Conservation (phyloP, 495 filamentous ascomycete genomes). For the Penicillium soppii region DNA sequence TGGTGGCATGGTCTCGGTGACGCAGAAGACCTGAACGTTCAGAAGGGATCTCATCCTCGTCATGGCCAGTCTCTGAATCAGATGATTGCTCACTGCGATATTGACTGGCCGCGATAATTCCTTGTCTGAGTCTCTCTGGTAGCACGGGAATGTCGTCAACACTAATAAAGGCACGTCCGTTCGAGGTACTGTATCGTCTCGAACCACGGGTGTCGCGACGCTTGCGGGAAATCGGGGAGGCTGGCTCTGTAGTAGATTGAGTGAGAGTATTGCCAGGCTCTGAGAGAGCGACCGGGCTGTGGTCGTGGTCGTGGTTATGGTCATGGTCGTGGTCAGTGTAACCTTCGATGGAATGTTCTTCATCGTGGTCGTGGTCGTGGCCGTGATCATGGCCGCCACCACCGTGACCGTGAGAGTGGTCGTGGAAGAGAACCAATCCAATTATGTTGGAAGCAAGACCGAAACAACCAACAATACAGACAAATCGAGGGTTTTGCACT, state of each 20-base stretch:
- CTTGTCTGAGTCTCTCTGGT: constrained; percentile 86
- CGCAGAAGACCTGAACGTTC: constrained; percentile 39
- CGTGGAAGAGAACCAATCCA: constrained; percentile 88
- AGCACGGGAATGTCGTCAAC: constrained; percentile 79
- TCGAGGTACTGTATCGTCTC: constrained; percentile 53
- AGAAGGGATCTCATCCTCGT: constrained; percentile 41
- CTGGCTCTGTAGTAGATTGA: constrained; percentile 28
- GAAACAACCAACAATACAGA: constrained; percentile 81
- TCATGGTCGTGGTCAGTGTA: constrained; percentile 41
- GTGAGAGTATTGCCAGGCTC: constrained; percentile 44
- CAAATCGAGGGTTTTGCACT: constrained; percentile 78
- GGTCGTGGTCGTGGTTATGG: constrained; percentile 25
- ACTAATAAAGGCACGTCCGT: constrained; percentile 49
- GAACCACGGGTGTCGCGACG: constrained; percentile 46
- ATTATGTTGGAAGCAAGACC: constrained; percentile 87
- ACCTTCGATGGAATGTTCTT: constrained; percentile 40
- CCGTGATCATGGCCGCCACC: constrained; percentile 44
- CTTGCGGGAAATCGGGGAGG: constrained; percentile 29
- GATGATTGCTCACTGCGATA: constrained; percentile 51
- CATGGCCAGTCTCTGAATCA: constrained; percentile 53
- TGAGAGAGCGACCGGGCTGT: constrained; percentile 38
- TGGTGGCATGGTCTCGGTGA: constrained; percentile 32
- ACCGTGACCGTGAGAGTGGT: constrained; percentile 70
- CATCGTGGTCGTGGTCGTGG: constrained; percentile 28
- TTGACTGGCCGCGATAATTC: constrained; percentile 78